Evolutionary conservation across 306 rosid genomes (phyloP).

Genomic region (Abrus precatorius): DNA sequence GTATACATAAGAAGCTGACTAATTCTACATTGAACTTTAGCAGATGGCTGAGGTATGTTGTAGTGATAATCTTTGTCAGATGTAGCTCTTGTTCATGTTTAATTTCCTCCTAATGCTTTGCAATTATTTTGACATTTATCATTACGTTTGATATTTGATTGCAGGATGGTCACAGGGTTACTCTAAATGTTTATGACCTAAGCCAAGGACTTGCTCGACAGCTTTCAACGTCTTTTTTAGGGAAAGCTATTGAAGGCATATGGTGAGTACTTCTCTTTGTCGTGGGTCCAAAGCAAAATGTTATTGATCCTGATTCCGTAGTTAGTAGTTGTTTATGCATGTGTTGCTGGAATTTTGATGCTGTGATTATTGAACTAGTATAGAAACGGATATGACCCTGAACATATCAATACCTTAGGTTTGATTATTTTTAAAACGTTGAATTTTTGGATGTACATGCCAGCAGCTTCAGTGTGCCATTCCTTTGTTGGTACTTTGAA

Average conservation of each 20-base stretch:
- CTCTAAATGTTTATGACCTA: conserved; percentile 80
- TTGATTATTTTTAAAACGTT: too few relatives aligned
- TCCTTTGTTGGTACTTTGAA: background rate
- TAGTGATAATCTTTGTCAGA: background rate
- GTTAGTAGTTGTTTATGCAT: background rate
- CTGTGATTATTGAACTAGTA: background rate
- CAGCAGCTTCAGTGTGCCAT: background rate
- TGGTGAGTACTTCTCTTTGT: conserved; percentile 70
- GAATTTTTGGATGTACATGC: background rate
- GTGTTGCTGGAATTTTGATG: background rate
- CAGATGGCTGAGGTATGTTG: conserved; percentile 81
- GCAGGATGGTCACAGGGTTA: conserved; percentile 91
- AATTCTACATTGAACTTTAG: background rate
- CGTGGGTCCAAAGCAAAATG: background rate
- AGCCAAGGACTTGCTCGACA: conserved; percentile 97
- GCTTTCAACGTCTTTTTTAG: conserved; percentile 81
- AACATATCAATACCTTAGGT: background rate
- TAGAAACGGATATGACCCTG: background rate
- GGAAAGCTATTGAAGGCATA: conserved; percentile 90
- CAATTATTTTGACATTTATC: background rate
- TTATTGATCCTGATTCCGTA: background rate
- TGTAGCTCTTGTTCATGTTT: conserved; percentile 9
- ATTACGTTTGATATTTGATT: conserved; percentile 24
- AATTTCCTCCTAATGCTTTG: background rate
- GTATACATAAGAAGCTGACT: background rate